Evolutionary conservation across 352 stramenopile species (phyloP), one percentile per base, ranked within the genome.

Genomic region (Globisporangium uncinulatum): DNA sequence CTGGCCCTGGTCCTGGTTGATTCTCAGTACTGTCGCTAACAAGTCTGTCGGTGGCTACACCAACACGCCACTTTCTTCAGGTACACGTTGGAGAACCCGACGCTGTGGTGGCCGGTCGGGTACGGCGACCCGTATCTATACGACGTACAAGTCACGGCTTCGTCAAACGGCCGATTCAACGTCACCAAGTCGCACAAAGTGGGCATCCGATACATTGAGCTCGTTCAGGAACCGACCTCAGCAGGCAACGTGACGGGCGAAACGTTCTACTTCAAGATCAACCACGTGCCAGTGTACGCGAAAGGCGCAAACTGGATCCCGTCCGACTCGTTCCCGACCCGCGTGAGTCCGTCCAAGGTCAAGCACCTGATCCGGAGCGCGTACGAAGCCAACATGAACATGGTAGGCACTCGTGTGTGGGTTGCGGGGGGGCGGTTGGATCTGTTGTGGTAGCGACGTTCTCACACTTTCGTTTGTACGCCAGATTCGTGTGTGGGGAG

Each of bases 261-360:
- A 32, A 87, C 74, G 9, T 94, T 94, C 48, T 88, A 76, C 66
- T 92, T 92, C 60, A 70, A 74, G 47, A 62, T 94, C 51, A 92
- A 94, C 54, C 24, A 50, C 44, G 65, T 88, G 17, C 69, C 76
- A 5, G 61, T 92, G 29, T 90, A 90, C 41, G 66, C 83, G 46
- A 90, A 90, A 57, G 84, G 84, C 2, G 79, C 82, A 14, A 94
- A 94, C 61, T 92, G 79, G 78, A 87, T 94, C 45, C 84, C 84
- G 2, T 73, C 68, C 8, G 74, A 94, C 62, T 87, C 80, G 17
- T 92, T 94, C 29, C 79, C 82, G 8, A 89, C 84, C 4, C 67
- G 76, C 36, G 66, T 70, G 11, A 76, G 69, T 21, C 19, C 51
- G 15, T 61, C 68, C 5, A 80, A 65, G 5, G 63, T 76, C 41